Evolutionary conservation across 495 filamentous ascomycete genomes (phyloP), one percentile per base, ranked within the genome.

Genomic region (Opeltia flavorubescens): DNA sequence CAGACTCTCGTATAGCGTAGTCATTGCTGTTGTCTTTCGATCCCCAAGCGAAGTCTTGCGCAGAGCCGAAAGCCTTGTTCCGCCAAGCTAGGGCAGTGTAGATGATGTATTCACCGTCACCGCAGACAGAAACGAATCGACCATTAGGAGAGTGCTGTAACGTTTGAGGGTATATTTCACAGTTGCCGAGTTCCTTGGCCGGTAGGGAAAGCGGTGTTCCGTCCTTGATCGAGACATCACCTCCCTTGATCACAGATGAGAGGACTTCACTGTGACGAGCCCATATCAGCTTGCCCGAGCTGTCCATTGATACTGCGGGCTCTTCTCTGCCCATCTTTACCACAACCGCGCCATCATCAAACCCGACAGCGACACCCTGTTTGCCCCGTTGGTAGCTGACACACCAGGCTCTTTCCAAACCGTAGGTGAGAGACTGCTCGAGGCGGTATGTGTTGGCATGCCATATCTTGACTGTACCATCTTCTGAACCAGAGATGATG

Each of bases 21-120:
- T 99, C 93, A 62, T 95, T 96, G 62, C 86, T 94, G 67, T 96
- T 94, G 38, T 95, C 93, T 64, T 95, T 95, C 17, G 85, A 84
- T 2, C 85, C 93, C 91, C 91, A 99, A 12, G 84, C 87, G 59
- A 99, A 99, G 62, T 99, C 91, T 29, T 95, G 68, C 9, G 88
- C 91, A 28, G 84, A 83, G 5, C 91, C 91, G 57, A 96, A 99
- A 6, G 87, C 86, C 69, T 95, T 95, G 66, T 99, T 96, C 59
- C 91, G 79, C 78, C 93, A 94, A 7, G 91, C 91, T 39, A 96
- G 75, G 50, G 91, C 88, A 12, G 91, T 99, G 67, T 98, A 98
- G 54, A 96, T 89, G 55, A 95, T 96, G 62, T 94, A 95, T 59
- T 99, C 91, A 26, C 91, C 91, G 57, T 99, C 91, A 39, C 91